Percentiles rank a stretch among this genome's conserved stretches.
Evolutionary conservation across 2,329 filamentous ascomycete genomes (phyloP).

Genomic region (Fusarium nisikadoi): DNA sequence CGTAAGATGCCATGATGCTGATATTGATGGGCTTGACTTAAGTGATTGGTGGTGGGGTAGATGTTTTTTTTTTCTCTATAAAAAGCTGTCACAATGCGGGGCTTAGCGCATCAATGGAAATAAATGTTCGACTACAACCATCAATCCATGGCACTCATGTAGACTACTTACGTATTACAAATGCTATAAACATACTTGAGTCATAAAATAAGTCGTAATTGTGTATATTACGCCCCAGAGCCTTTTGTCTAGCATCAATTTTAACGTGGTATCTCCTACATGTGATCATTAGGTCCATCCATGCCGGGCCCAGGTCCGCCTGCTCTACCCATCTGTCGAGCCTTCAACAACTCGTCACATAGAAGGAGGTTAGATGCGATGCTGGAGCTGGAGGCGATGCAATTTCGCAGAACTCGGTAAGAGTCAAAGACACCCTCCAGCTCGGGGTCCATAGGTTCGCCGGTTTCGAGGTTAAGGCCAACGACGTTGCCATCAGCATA

Average conservation of each 20-base stretch:
- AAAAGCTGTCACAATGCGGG: slow-evolving; percentile 44
- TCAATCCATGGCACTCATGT: neutral
- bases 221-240: slow-evolving; percentile 43
- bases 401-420: slow-evolving; percentile 93
- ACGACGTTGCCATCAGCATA: slow-evolving; percentile 84
- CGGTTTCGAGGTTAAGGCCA: slow-evolving; percentile 86
- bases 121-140: neutral
- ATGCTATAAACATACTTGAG: neutral
- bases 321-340: slow-evolving; percentile 87
- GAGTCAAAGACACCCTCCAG: slow-evolving; percentile 95
- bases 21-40: slow-evolving; percentile 30
- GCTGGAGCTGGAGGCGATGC: slow-evolving; percentile 90
- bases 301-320: slow-evolving; percentile 72
- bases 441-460: slow-evolving; percentile 94
- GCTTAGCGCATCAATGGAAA: slow-evolving; percentile 43
- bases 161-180: neutral
- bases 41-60: slow-evolving; percentile 52
- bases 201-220: slow-evolving; percentile 31
- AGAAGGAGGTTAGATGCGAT: slow-evolving; percentile 95
- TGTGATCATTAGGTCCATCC: slow-evolving; percentile 67
- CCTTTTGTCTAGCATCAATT: slow-evolving; percentile 53
- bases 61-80: slow-evolving; percentile 52
- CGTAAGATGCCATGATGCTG: slow-evolving; percentile 76
- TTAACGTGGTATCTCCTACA: slow-evolving; percentile 55
- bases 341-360: slow-evolving; percentile 97